Evolutionary conservation across 495 filamentous ascomycete genomes (phyloP), one percentile per base, ranked within the genome.

Genomic region (Neurospora terricola): DNA sequence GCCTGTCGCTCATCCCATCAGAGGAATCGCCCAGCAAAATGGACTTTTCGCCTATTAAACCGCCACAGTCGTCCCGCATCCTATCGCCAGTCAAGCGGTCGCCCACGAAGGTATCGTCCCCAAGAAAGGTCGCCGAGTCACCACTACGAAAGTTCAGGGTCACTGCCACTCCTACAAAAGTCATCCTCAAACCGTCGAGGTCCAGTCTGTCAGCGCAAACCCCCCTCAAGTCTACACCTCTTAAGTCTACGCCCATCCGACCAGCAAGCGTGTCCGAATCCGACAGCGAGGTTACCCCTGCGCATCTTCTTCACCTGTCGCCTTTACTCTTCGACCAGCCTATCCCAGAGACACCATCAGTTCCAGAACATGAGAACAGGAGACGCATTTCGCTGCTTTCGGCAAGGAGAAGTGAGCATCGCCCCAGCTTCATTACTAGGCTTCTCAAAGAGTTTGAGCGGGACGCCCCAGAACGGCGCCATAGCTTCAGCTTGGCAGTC

Each of bases 321-420:
- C 76, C 80, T 21, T 73, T 81, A 23, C 11, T 81, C 7, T 82
- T 82, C 68, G 79, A 82, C 21, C 77, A 79, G 38, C 80, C 80
- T 1, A 71, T 38, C 27, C 72, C 73, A 6, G 75, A 77, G 1
- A 18, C 37, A 1, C 48, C 48, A 7, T 42, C 54, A 10, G 78
- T 77, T 37, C 73, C 80, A 4, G 21, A 76, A 27, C 71, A 82
- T 27, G 80, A 82, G 73, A 45, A 76, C 14, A 73, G 72, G 36
- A 71, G 80, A 68, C 77, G 79, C 14, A 38, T 74, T 8, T 81
- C 80, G 7, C 72, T 82, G 0, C 74, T 77, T 4, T 72, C 72
- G 11, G 79, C 78, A 9, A 76, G 78, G n/a, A 69, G 79, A 36
- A 79, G 40, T 21, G 80, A 81, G 1, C 74, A 76, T 38, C 70